These are phyloP conservation scores for Afroboletus lepidellus DNA, from an alignment of 1,284 basidiomycete species.

Conservation along the genomic window DNA sequence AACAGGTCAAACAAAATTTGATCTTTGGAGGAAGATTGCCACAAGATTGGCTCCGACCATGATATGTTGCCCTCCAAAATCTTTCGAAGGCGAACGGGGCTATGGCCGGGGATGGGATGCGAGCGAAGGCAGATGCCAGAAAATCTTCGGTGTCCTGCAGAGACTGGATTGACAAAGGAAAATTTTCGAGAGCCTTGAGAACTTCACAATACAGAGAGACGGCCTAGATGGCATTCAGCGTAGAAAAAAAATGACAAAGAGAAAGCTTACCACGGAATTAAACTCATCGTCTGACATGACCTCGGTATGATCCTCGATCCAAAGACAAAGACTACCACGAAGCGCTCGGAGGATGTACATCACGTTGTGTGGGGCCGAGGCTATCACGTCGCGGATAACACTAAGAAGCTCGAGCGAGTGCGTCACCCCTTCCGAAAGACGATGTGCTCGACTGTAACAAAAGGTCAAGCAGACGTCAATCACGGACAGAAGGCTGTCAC, in stretches of 20 bases:
- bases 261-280: conserved; percentile 44
- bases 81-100: conserved; percentile 50
- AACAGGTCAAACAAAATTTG: conserved; percentile 39
- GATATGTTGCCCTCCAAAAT: conserved; percentile 52
- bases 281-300: conserved; percentile 44
- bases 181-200: conserved; percentile 37
- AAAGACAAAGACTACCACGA: conserved; percentile 43
- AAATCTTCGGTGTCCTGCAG: conserved; percentile 42
- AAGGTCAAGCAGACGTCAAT: conserved; percentile 33
- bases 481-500: conserved; percentile 14
- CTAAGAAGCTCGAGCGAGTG: conserved; percentile 38
- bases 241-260: background rate
- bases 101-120: conserved; percentile 43
- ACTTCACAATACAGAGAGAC: conserved; percentile 44
- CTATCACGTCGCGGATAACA: conserved; percentile 35
- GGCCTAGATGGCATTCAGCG: conserved; percentile 35
- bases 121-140: conserved; percentile 47
- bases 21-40: conserved; percentile 38
- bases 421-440: conserved; percentile 25
- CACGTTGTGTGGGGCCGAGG: conserved; percentile 22
- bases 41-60: conserved; percentile 35
- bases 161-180: conserved; percentile 39
- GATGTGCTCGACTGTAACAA: conserved; percentile 34
- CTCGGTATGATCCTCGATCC: conserved; percentile 50
- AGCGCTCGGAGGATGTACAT: conserved; percentile 37